A percentile compares a stretch with the other conserved stretches of the same genome.
phyloP scores from a whole-genome alignment of 495 filamentous ascomycete genomes.

The Articulospora tetracladia region DNA sequence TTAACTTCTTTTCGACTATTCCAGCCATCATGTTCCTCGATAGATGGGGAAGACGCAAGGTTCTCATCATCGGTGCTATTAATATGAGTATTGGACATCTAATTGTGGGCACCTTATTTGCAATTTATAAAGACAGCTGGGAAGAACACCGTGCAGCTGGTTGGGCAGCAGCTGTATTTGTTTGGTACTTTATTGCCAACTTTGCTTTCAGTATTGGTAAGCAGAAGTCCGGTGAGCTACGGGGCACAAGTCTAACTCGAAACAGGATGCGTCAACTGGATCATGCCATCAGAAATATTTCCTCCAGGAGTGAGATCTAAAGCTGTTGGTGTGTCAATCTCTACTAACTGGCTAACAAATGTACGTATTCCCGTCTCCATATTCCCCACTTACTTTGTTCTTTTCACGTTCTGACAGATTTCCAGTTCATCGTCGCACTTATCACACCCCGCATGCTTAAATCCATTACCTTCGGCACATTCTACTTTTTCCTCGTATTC shows the following conservation, averaged over 20 bases:
- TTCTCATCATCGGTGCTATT: slow-evolving; percentile 41
- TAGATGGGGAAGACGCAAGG: slow-evolving; percentile 11
- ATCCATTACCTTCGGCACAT: slow-evolving; percentile 40
- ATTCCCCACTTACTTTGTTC: too few species aligned
- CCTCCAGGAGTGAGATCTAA: slow-evolving; percentile 41
- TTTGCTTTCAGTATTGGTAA: slow-evolving; percentile 29
- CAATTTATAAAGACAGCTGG: slow-evolving; percentile 41
- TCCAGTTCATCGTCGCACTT: slow-evolving; percentile 14
- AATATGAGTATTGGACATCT: slow-evolving; percentile 48
- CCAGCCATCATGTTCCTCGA: slow-evolving; percentile 21
- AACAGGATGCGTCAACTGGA: slow-evolving; percentile 30
- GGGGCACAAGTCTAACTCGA: background rate
- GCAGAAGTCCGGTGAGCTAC: too few species aligned
- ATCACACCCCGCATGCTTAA: slow-evolving; percentile 13
- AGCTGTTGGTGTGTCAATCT: slow-evolving; percentile 29
- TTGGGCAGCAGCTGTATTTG: slow-evolving; percentile 45
- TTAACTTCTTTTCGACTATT: slow-evolving; percentile 30
- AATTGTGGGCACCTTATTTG: slow-evolving; percentile 47
- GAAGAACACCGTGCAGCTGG: slow-evolving; percentile 38
- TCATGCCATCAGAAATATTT: slow-evolving; percentile 42
- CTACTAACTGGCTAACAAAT: slow-evolving; percentile 45
- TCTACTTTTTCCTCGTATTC: slow-evolving; percentile 63
- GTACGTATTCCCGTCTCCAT: background rate
- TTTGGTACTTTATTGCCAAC: slow-evolving; percentile 45
- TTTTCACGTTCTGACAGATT: too few species aligned